These are phyloP conservation scores for Fraxinus cuspidata DNA, from an alignment of 257 asterid genomes.

Conservation along the genomic window DNA sequence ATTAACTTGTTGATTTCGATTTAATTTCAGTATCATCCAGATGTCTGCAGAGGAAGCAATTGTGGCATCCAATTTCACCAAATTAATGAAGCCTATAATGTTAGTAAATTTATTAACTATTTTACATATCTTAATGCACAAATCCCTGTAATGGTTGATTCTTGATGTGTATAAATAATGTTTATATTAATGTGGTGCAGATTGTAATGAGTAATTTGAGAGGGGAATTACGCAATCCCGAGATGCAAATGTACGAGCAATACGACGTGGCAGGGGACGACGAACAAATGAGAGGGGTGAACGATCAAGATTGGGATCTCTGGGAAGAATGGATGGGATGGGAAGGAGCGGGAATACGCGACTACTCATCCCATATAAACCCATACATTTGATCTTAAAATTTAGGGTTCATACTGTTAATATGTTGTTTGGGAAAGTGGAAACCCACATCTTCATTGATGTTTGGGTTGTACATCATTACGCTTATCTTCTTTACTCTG, in stretches of 20 bases:
- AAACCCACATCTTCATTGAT: slow-evolving; percentile 40
- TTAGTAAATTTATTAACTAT: slow-evolving; percentile 29
- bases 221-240: slow-evolving; percentile 24
- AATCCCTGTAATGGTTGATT: neutral
- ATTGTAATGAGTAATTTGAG: slow-evolving; percentile 40
- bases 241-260: neutral
- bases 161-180: neutral
- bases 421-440: neutral
- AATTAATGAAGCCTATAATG: slow-evolving; percentile 82
- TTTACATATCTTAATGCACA: no score
- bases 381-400: slow-evolving; percentile 58
- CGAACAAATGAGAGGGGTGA: slow-evolving; percentile 53
- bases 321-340: slow-evolving; percentile 99
- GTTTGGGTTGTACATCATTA: slow-evolving; percentile 27
- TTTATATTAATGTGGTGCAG: slow-evolving; percentile 39
- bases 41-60: slow-evolving; percentile 78
- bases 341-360: slow-evolving; percentile 95
- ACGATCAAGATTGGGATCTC: slow-evolving; percentile 66
- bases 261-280: slow-evolving; percentile 26
- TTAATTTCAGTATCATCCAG: slow-evolving; percentile 86
- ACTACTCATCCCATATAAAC: slow-evolving; percentile 76
- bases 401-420: neutral
- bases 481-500: neutral
- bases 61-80: slow-evolving; percentile 59
- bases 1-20: neutral